These are phyloP conservation scores for Arthrinium puccinioides DNA, from an alignment of 2,329 filamentous ascomycete species.

Conservation along the genomic window DNA sequence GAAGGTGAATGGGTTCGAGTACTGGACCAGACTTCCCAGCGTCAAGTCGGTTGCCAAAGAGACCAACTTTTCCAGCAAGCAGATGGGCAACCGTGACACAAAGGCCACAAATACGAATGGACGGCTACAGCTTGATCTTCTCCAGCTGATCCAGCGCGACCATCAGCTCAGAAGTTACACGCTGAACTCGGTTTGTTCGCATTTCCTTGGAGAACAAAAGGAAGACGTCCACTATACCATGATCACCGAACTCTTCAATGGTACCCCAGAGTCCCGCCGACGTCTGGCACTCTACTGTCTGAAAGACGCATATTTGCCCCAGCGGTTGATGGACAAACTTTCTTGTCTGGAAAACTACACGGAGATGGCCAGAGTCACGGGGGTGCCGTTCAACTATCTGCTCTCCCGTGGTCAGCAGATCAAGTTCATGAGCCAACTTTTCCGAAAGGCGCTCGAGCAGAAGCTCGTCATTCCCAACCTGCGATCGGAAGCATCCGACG, in stretches of 20 bases:
- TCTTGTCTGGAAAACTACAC: conserved; percentile 99
- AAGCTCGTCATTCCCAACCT: conserved; percentile 91
- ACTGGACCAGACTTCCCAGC: conserved; percentile 74
- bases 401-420: conserved; percentile 91
- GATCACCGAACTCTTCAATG: conserved; percentile 98
- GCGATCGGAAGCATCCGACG: conserved; percentile 61
- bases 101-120: conserved; percentile 94
- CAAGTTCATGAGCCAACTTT: conserved; percentile 95
- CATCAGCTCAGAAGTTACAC: conserved; percentile 96
- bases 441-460: conserved; percentile 88
- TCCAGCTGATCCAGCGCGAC: conserved; percentile 93
- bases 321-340: conserved; percentile 91
- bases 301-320: conserved; percentile 94
- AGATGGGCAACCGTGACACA: conserved; percentile 93
- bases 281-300: conserved; percentile 92
- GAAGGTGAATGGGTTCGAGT: conserved; percentile 73
- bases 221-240: conserved; percentile 98
- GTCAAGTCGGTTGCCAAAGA: conserved; percentile 66
- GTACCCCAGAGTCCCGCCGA: conserved; percentile 84
- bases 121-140: conserved; percentile 80
- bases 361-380: conserved; percentile 98
- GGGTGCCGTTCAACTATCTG: conserved; percentile 93
- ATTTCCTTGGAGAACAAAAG: conserved; percentile 95
- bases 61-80: conserved; percentile 91
- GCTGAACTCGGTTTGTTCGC: conserved; percentile 88